phyloP scores from a whole-genome alignment of 2,329 filamentous ascomycete genomes.

The Huntiella abstrusa region DNA sequence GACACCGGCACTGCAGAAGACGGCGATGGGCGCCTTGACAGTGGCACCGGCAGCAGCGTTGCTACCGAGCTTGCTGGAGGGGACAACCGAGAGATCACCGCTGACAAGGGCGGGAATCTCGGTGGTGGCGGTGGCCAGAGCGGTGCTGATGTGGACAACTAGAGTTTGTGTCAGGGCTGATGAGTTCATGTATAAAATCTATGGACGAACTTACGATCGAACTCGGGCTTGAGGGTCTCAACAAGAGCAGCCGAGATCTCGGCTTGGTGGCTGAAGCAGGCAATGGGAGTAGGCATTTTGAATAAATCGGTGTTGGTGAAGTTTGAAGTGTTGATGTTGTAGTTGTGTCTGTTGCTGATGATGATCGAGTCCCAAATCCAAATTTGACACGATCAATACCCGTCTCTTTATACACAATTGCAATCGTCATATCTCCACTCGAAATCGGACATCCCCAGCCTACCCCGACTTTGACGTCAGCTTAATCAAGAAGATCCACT shows the following conservation, averaged over 20 bases:
- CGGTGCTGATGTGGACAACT: constrained; percentile 10
- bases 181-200: background rate
- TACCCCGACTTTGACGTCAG: no score
- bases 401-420: no score
- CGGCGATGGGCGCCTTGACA: constrained; percentile 1
- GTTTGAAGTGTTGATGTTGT: background rate
- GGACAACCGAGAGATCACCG: background rate
- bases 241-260: constrained; percentile 7
- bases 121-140: constrained; percentile 1
- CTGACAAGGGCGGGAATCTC: constrained; percentile 8
- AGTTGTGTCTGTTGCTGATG: no score
- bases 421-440: no score
- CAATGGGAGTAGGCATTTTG: constrained; percentile 11
- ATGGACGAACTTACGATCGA: constrained; percentile 5
- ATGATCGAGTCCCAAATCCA: no score
- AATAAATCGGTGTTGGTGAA: background rate
- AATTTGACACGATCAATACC: no score
- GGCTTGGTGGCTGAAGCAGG: constrained; percentile 10
- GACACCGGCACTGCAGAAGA: constrained; percentile 4
- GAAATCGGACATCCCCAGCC: no score
- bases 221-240: constrained; percentile 9
- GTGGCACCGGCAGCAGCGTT: constrained; percentile 1
- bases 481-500: no score
- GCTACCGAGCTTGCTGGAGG: constrained; percentile 5
- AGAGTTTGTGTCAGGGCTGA: background rate